Base-by-base conservation (phyloP, 768 basidiomycete genomes). In the Suillus tomentosus region DNA sequence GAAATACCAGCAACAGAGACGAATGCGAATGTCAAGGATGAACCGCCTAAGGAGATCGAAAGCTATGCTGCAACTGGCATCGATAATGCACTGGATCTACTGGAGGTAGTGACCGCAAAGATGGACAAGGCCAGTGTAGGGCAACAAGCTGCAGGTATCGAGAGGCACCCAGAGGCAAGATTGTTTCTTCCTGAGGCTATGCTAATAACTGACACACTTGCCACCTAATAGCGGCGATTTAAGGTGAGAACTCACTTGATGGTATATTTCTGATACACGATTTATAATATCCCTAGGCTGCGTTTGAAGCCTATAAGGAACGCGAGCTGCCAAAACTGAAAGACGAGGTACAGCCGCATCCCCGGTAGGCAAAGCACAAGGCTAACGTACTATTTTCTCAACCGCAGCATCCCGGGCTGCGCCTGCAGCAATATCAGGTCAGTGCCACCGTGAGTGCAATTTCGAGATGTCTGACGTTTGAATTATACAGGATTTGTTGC, bases 101-200 rank as follows among this genome's bases (percentile, higher is more conserved):
- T 97, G 66, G 91, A 94, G 64, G 84, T 95, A 5, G 94, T 96
- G 34, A 96, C 87, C 55, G 92, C 92, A 3, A 95, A 94, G 83
- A 89, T 86, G 85, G 95, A 96, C 76, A 96, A 96, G 79, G 92
- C 93, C 2, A 93, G 91, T 68, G 80, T 96, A 40, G 95, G 95
- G 0, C 86, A 88, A 64, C 90, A 92, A 75, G 95, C 95, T 15
- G 93, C 93, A 60, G 84, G 85, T 45, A 84, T 97, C 42, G 95
- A 97, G 79, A 84, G 83, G 62, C 95, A 97, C 82, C 95, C 95
- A 60, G 95, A 97, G 87, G 94, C 94, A 70, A 56, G 84, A 77
- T 22, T 6, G 64, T 53, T n/a, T 58, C 53, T 14, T 40, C 54
- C 56, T 42, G n/a, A 43, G 63, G 51, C 19, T 51, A 54, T 43